Base-by-base conservation (phyloP, 2,329 filamentous ascomycete species). In the Phaeosphaeriaceae sp. region DNA sequence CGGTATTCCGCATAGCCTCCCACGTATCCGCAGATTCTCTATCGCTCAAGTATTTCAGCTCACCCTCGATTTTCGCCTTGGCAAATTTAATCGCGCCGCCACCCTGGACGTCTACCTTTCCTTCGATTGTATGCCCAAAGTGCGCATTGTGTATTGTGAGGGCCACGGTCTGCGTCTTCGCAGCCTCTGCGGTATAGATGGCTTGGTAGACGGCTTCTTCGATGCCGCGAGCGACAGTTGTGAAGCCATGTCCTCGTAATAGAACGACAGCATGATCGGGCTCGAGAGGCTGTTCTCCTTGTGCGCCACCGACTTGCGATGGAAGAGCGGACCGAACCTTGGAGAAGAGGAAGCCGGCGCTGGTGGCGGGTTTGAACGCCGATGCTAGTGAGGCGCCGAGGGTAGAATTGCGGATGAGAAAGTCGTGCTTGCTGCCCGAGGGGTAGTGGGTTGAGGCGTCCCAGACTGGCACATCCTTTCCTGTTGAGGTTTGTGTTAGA, bases 241-340 rank as follows among this genome's bases (percentile, higher is more conserved):
- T 76, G 50, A 79, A 79, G 18, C 77, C 77, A 51, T 79, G 77
- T 1, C 73, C 71, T 43, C 76, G 75, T 66, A 78, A 74, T 16
- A 76, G 57, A 7, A 75, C 66, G 6, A 73, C 68, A 2, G 66
- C 58, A 47, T 74, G 67, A 33, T 73, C 64, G 1, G 72, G 73
- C 21, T 70, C 64, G 12, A 67, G 52, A 8, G 60, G 55, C 2
- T 67, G 61, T 42, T 73, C 71, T 28, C 58, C 42, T 40, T 66
- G 40, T 8, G 58, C 48, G 28, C 70, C 71, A 4, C 62, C 67
- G 12, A 73, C 64, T 33, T 71, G 65, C 3, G 67, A 38, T 0
- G 70, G 71, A 5, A 74, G 61, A 7, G 71, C 71, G 4, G 68
- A 70, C 36, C 68, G 60, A 16, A 74, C 58, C 53, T 73, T 72